Evolutionary conservation across 176 grass and related monocot genomes (phyloP).

Genomic region (Hordeum marinum): DNA sequence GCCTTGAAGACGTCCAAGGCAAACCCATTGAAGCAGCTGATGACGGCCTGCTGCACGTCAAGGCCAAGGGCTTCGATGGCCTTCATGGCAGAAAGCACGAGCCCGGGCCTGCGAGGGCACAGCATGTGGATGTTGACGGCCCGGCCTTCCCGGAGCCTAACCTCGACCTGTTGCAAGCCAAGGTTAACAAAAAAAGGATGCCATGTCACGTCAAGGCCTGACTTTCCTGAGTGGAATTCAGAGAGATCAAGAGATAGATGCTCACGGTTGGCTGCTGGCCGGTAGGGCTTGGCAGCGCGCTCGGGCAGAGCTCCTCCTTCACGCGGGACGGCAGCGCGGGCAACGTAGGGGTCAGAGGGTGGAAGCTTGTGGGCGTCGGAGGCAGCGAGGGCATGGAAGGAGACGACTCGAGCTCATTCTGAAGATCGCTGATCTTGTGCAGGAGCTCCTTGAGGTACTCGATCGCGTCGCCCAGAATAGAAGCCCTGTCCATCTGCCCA

Average conservation of each 20-base stretch:
- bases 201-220: neutral
- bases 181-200: neutral
- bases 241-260: neutral
- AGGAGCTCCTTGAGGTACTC: constrained; percentile 97
- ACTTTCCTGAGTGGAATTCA: no score
- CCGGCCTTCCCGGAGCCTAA: constrained; percentile 78
- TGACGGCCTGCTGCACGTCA: constrained; percentile 90
- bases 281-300: constrained; percentile 69
- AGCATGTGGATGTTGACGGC: constrained; percentile 96
- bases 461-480: constrained; percentile 90
- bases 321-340: constrained; percentile 58
- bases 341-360: constrained; percentile 79
- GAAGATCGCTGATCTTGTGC: constrained; percentile 88
- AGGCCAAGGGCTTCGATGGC: constrained; percentile 86
- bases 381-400: constrained; percentile 62
- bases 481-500: constrained; percentile 94
- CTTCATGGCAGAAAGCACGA: constrained; percentile 79
- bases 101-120: constrained; percentile 76
- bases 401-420: constrained; percentile 79
- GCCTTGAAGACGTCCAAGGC: constrained; percentile 86
- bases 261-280: constrained; percentile 1
- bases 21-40: constrained; percentile 97
- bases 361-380: constrained; percentile 77
- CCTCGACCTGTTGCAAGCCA: constrained; percentile 66
- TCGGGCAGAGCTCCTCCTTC: constrained; percentile 75